Percentiles rank a stretch among this genome's conserved stretches.
Evolutionary conservation across 768 basidiomycete species (phyloP).

Genomic region (Russula griseocarnosa): DNA sequence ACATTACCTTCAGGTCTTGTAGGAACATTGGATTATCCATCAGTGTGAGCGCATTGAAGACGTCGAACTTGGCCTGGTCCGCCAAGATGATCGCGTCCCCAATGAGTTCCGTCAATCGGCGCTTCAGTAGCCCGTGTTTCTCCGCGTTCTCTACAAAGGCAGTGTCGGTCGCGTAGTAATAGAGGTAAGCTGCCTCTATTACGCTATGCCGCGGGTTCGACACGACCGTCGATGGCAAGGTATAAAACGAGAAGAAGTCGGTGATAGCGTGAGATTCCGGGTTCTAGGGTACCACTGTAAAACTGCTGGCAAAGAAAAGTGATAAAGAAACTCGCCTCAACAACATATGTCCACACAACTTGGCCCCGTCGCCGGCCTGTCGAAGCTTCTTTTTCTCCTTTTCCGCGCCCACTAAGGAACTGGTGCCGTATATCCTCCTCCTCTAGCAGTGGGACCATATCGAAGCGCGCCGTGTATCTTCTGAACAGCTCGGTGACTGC

Average conservation of each 20-base stretch:
- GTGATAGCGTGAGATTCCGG: constrained; percentile 79
- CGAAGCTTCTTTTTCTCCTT: constrained; percentile 45
- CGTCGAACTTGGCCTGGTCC: constrained; percentile 84
- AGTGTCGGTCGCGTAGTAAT: constrained; percentile 85
- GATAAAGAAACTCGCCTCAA: constrained; percentile 58
- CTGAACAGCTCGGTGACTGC: constrained; percentile 66
- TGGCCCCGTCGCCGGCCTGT: constrained; percentile 63
- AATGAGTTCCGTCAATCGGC: constrained; percentile 66
- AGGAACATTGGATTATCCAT: constrained; percentile 91
- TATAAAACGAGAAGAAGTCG: constrained; percentile 96
- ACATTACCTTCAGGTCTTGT: constrained; percentile 71
- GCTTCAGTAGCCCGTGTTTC: constrained; percentile 58
- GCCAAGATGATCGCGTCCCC: constrained; percentile 80
- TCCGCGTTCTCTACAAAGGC: constrained; percentile 62
- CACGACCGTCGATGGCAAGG: constrained; percentile 91
- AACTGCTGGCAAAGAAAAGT: not conserved
- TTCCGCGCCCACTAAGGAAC: constrained; percentile 80
- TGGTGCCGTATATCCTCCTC: constrained; percentile 82
- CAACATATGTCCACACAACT: constrained; percentile 94
- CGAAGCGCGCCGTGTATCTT: constrained; percentile 81
- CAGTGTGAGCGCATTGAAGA: constrained; percentile 90
- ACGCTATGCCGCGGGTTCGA: constrained; percentile 61
- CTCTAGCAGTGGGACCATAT: constrained; percentile 70
- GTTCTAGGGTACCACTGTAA: constrained; percentile 49
- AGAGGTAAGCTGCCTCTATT: constrained; percentile 92